Evolutionary conservation across 2,329 filamentous ascomycete species (phyloP).

Genomic region (Zasmidium cellare): DNA sequence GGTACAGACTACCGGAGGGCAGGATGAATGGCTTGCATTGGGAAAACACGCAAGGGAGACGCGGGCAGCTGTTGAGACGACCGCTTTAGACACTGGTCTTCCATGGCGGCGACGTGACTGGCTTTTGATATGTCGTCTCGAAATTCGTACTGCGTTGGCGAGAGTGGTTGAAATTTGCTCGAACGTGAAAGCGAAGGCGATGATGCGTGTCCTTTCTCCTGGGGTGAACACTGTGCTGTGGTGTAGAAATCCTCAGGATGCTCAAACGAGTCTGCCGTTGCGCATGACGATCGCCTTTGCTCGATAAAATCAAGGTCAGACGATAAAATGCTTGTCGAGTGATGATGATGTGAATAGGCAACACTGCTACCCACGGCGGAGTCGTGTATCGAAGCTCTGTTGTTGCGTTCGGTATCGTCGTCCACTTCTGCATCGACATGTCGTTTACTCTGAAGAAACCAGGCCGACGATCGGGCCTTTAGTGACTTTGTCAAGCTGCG

Average conservation of each 20-base stretch:
- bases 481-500: background rate
- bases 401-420: background rate
- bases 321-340: conserved; percentile 1
- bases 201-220: background rate
- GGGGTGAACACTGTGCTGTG: background rate
- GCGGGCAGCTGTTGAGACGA: too few relatives aligned
- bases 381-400: conserved; percentile 3
- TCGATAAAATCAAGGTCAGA: background rate
- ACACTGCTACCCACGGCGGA: conserved; percentile 4
- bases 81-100: too few relatives aligned
- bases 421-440: background rate
- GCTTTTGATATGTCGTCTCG: conserved; percentile 2
- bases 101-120: background rate
- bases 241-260: background rate
- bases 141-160: background rate
- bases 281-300: background rate
- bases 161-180: background rate
- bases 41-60: too few relatives aligned
- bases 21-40: too few relatives aligned
- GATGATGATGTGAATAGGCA: background rate
- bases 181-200: background rate
- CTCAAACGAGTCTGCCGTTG: conserved; percentile 3
- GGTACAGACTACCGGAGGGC: too few relatives aligned
- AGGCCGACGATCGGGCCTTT: background rate
- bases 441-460: background rate